Percentiles rank a stretch among this genome's conserved stretches.
These are phyloP conservation scores for Trichomonas vaginalis DNA, from an alignment of 208 protist species.

Conservation along the genomic window DNA sequence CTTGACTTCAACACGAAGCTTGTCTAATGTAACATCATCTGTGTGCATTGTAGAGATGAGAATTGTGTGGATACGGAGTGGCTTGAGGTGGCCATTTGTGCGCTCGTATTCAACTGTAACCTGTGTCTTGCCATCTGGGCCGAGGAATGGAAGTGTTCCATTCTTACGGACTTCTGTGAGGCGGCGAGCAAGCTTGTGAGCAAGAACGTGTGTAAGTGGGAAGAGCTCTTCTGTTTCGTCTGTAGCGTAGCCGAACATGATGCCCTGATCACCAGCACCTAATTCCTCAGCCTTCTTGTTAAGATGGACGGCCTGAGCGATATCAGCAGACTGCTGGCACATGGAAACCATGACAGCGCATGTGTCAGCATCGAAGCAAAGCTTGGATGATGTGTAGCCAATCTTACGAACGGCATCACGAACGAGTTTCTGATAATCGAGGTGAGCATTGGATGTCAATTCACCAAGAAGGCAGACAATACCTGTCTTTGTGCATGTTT, in stretches of 20 bases:
- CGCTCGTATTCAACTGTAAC: slow-evolving; percentile 95
- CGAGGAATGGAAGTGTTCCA: slow-evolving; percentile 39
- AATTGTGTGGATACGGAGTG: slow-evolving; percentile 81
- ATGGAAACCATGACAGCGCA: slow-evolving; percentile 74
- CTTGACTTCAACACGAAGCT: slow-evolving; percentile 57
- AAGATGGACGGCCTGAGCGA: slow-evolving; percentile 83
- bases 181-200: slow-evolving; percentile 67
- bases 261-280: slow-evolving; percentile 89
- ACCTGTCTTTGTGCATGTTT: slow-evolving; percentile 82
- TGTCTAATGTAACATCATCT: slow-evolving; percentile 44
- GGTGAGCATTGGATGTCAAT: slow-evolving; percentile 82
- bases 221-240: slow-evolving; percentile 92
- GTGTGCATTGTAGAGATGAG: slow-evolving; percentile 96
- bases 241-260: slow-evolving; percentile 99
- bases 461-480: slow-evolving; percentile 98
- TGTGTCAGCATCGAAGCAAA: slow-evolving; percentile 87
- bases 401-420: slow-evolving; percentile 84
- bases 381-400: slow-evolving; percentile 45
- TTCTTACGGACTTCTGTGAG: slow-evolving; percentile 81
- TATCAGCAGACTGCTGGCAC: slow-evolving; percentile 89
- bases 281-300: slow-evolving; percentile 69
- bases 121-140: slow-evolving; percentile 90
- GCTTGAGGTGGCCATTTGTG: slow-evolving; percentile 58
- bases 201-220: slow-evolving; percentile 85
- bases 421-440: slow-evolving; percentile 93